Conservation (phyloP, 2,329 filamentous ascomycete species). For the Cladophialophora chaetospira region DNA sequence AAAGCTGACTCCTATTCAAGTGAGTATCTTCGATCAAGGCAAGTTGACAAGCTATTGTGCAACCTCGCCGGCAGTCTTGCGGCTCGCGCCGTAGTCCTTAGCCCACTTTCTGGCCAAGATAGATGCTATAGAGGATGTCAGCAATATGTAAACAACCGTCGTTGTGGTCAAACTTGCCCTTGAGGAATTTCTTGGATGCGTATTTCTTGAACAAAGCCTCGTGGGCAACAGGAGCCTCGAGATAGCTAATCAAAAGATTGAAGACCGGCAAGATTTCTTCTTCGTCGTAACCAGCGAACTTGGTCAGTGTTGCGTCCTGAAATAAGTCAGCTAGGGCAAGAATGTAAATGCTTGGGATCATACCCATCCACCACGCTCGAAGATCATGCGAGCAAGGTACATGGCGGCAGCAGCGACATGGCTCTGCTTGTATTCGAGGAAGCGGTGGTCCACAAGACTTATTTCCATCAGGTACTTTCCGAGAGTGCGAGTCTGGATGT, state of each 20-base stretch:
- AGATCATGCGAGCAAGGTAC: conserved; percentile 88
- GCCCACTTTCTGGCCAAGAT: conserved; percentile 92
- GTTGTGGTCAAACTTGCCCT: conserved; percentile 65
- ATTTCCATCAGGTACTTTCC: conserved; percentile 99
- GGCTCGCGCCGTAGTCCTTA: conserved; percentile 64
- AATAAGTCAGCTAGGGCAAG: conserved; percentile 27
- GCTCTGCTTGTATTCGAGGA: conserved; percentile 86
- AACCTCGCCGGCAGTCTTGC: conserved; percentile 24
- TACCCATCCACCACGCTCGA: conserved; percentile 91
- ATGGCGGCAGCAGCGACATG: conserved; percentile 90
- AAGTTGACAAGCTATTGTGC: conserved; percentile 19
- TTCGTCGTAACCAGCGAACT: conserved; percentile 92
- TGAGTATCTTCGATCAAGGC: background rate
- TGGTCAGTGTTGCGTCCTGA: conserved; percentile 78
- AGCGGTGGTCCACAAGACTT: conserved; percentile 89
- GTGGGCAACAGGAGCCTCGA: conserved; percentile 84
- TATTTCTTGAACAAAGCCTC: conserved; percentile 99
- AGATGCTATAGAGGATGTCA: conserved; percentile 65
- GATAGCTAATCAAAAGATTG: conserved; percentile 93
- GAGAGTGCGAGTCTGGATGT: conserved; percentile 94
- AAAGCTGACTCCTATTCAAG: background rate
- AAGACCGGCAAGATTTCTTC: conserved; percentile 92
- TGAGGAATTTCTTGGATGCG: conserved; percentile 98
- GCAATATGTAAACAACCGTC: conserved; percentile 27
- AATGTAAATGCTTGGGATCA: conserved; percentile 39